Percentiles rank a stretch among this genome's conserved stretches.
phyloP scores from a whole-genome alignment of 78 protist species.

The Ministeria vibrans region DNA sequence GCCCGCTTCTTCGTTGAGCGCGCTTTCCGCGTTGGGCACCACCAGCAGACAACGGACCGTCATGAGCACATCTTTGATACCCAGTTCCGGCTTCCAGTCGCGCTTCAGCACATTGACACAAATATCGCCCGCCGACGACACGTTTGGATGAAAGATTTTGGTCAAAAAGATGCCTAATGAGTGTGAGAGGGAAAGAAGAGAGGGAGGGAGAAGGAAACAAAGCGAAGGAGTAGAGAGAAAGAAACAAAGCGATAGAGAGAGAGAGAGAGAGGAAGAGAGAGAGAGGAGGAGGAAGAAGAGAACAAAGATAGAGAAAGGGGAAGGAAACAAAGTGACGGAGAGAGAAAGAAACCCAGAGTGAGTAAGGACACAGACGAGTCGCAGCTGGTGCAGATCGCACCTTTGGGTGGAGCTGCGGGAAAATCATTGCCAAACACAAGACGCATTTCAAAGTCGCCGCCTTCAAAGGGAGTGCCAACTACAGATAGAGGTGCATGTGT shows the following conservation, averaged over 20 bases:
- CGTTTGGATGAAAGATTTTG: constrained; percentile 96
- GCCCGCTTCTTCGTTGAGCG: constrained; percentile 98
- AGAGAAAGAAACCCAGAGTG: background rate
- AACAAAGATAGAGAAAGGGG: background rate
- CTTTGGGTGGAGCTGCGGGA: constrained; percentile 93
- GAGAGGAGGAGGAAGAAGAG: no score
- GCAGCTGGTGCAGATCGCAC: constrained; percentile 14
- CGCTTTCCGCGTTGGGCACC: constrained; percentile 95
- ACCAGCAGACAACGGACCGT: constrained; percentile 91
- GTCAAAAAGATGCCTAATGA: constrained; percentile 75
- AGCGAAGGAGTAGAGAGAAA: background rate
- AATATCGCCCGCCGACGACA: constrained; percentile 89
- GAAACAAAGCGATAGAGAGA: background rate
- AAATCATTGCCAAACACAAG: constrained; percentile 72
- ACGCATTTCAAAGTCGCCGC: constrained; percentile 77
- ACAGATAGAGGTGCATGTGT: background rate
- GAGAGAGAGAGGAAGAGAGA: background rate
- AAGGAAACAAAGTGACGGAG: background rate
- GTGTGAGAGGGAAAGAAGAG: background rate
- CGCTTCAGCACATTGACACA: constrained; percentile 95
- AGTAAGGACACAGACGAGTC: background rate
- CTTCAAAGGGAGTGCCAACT: constrained; percentile 94
- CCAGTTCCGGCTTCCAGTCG: constrained; percentile 90
- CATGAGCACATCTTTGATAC: constrained; percentile 77
- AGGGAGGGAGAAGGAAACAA: background rate